Conservation (phyloP, 2,329 filamentous ascomycete species). For the Pseudogymnoascus sp. region DNA sequence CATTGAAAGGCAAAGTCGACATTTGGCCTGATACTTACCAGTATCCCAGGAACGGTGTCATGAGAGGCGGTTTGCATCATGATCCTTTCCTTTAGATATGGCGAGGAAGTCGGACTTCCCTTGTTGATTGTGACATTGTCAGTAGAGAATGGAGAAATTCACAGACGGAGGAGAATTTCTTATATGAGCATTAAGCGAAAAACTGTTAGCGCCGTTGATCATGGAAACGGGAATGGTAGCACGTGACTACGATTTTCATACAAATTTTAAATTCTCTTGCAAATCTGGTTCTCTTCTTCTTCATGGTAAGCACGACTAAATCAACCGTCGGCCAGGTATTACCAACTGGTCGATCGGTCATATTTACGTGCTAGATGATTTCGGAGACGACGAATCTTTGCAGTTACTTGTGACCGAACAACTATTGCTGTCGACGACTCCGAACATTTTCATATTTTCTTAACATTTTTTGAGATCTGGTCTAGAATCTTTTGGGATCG, state of each 20-base stretch:
- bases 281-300: slow-evolving; percentile 11
- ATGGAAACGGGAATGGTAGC: neutral
- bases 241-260: neutral
- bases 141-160: neutral
- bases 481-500: neutral
- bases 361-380: slow-evolving; percentile 24
- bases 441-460: slow-evolving; percentile 5
- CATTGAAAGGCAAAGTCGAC: neutral
- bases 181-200: slow-evolving; percentile 7
- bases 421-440: neutral
- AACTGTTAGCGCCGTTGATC: slow-evolving; percentile 10
- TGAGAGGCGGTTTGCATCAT: slow-evolving; percentile 5
- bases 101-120: neutral
- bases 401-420: neutral
- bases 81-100: neutral
- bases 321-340: slow-evolving; percentile 24
- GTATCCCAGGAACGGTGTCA: neutral
- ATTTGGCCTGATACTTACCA: neutral
- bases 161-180: neutral
- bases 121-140: slow-evolving; percentile 2
- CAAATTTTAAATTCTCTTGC: neutral
- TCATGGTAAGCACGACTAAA: slow-evolving; percentile 24
- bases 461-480: neutral
- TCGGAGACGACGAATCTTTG: neutral
- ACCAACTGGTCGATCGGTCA: slow-evolving; percentile 24